Percentiles rank a stretch among this genome's conserved stretches.
Conservation (phyloP, 805 yeast species). For the Candida methanosorbosa region DNA sequence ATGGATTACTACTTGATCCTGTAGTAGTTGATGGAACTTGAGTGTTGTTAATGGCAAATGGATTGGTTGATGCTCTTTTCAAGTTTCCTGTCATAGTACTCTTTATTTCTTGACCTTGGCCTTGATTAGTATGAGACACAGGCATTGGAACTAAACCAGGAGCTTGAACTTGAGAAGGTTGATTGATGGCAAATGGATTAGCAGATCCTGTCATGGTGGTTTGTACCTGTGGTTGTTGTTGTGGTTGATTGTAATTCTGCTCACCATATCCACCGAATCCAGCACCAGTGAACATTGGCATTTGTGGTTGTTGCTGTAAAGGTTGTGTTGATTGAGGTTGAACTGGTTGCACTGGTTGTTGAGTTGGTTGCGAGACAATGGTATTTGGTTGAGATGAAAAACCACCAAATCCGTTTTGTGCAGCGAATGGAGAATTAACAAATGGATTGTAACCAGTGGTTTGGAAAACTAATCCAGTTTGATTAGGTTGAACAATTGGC, state of each 20-base stretch:
- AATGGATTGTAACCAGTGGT: constrained; percentile 21
- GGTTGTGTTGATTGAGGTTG: constrained; percentile 4
- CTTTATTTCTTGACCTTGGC: constrained; percentile 2
- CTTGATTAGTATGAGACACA: constrained; percentile 4
- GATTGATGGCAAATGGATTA: too few relatives aligned
- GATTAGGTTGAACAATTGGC: constrained; percentile 2
- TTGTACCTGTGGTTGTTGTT: constrained; percentile 14
- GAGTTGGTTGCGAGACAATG: too few relatives aligned
- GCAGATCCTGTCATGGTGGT: constrained; percentile 7
- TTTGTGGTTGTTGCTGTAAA: too few relatives aligned
- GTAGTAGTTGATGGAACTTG: constrained; percentile 2
- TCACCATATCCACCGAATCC: constrained; percentile 49
- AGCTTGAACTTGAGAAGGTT: constrained; percentile 2
- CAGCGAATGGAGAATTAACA: too few relatives aligned
- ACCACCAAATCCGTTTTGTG: too few relatives aligned
- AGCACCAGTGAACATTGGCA: constrained; percentile 39
- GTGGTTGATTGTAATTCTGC: constrained; percentile 11
- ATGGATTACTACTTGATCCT: constrained; percentile 17
- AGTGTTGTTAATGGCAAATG: constrained; percentile 13
- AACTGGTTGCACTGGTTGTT: constrained; percentile 11
- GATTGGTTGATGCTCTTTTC: constrained; percentile 20
- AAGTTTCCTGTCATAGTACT: constrained; percentile 17
- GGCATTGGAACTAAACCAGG: neutral
- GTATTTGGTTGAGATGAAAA: too few relatives aligned
- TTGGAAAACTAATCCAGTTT: constrained; percentile 13